phyloP scores from a whole-genome alignment of 1,284 basidiomycete species.

The Pterulicium gracile region DNA sequence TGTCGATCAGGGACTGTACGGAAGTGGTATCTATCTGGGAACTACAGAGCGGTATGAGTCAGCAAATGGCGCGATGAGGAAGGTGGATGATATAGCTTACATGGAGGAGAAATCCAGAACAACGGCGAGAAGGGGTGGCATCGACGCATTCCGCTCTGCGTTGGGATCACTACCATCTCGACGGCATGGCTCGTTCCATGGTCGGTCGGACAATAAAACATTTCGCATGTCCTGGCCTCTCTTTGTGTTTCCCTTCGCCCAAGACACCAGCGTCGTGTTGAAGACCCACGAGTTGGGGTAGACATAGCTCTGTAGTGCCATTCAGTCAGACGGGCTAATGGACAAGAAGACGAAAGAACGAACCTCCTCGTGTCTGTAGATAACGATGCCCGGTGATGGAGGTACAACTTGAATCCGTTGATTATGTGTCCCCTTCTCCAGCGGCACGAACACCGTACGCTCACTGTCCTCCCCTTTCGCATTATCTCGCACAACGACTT shows the following conservation, averaged over 20 bases:
- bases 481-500: conserved; percentile 34
- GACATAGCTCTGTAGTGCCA: conserved; percentile 47
- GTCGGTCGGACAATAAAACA: conserved; percentile 62
- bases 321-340: neutral
- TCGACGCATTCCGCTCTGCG: conserved; percentile 38
- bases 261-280: conserved; percentile 71
- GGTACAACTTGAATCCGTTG: conserved; percentile 64
- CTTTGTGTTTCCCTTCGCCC: conserved; percentile 70
- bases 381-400: conserved; percentile 79
- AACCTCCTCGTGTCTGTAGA: conserved; percentile 85
- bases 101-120: conserved; percentile 89
- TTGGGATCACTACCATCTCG: conserved; percentile 36
- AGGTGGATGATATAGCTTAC: too few relatives aligned
- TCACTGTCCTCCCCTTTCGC: conserved; percentile 17
- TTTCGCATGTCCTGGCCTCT: conserved; percentile 66
- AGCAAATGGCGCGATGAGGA: conserved; percentile 5
- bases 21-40: conserved; percentile 82
- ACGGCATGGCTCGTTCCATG: conserved; percentile 94
- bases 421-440: conserved; percentile 60
- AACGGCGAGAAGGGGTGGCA: conserved; percentile 72
- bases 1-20: conserved; percentile 85
- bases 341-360: neutral
- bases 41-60: conserved; percentile 22
- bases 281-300: conserved; percentile 86
- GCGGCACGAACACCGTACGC: conserved; percentile 84